Evolutionary conservation across 208 protist species (phyloP).

Genomic region (Trypanosoma cruzi): DNA sequence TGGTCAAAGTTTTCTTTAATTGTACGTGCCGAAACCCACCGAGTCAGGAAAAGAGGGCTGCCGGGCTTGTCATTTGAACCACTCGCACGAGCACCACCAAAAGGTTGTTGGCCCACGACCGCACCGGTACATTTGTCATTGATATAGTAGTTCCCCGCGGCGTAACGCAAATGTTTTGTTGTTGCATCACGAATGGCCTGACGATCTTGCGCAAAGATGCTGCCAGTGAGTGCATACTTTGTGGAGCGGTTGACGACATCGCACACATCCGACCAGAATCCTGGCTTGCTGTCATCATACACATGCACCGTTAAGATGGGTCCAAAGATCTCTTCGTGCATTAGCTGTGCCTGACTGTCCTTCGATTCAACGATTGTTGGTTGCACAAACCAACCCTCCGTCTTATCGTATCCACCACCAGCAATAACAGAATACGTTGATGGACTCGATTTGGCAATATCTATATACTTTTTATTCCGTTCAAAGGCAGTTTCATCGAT

Average conservation of each 20-base stretch:
- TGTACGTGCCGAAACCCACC: constrained; percentile 91
- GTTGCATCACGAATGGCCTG: constrained; percentile 59
- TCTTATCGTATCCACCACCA: constrained; percentile 77
- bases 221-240: constrained; percentile 94
- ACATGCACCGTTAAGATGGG: constrained; percentile 96
- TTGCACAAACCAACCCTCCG: constrained; percentile 94
- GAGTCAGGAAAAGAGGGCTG: constrained; percentile 85
- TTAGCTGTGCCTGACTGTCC: constrained; percentile 84
- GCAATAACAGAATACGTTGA: constrained; percentile 71
- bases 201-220: constrained; percentile 93
- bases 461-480: constrained; percentile 95
- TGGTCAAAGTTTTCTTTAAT: constrained; percentile 97
- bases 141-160: constrained; percentile 98
- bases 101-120: constrained; percentile 98
- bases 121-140: constrained; percentile 98
- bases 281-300: constrained; percentile 92
- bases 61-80: constrained; percentile 98
- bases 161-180: constrained; percentile 70
- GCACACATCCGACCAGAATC: constrained; percentile 87
- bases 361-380: constrained; percentile 95
- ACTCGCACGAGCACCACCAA: constrained; percentile 91
- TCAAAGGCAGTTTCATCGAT: constrained; percentile 95
- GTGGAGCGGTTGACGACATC: constrained; percentile 88
- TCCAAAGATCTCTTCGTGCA: constrained; percentile 98
- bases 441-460: constrained; percentile 87